Evolutionary conservation across 2,329 filamentous ascomycete species (phyloP).

Genomic region (Alternaria panax): DNA sequence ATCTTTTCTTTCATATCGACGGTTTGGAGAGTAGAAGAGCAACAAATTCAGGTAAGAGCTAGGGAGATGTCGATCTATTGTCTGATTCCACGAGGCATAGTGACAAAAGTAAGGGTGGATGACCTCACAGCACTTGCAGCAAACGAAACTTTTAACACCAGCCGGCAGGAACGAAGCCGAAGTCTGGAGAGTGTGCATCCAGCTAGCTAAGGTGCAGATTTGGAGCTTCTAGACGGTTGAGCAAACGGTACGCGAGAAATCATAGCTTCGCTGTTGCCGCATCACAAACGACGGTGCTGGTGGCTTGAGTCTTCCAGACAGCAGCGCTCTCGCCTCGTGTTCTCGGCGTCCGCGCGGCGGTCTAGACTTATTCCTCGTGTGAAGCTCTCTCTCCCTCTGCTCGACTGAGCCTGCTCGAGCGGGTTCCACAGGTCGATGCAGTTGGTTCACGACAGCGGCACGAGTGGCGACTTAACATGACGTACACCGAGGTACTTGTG

Average conservation of each 20-base stretch:
- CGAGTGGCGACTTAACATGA: conserved; percentile 25
- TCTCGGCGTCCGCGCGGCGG: neutral
- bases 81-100: neutral
- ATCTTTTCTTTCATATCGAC: conserved; percentile 26
- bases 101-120: conserved; percentile 12
- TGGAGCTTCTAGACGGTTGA: neutral
- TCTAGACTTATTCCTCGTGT: conserved; percentile 4
- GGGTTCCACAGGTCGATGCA: neutral
- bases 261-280: conserved; percentile 6
- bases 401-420: neutral
- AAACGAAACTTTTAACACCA: neutral
- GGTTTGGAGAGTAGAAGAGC: neutral
- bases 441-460: neutral
- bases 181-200: conserved; percentile 3
- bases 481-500: conserved; percentile 15
- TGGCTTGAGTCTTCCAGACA: conserved; percentile 4
- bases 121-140: conserved; percentile 9
- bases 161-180: neutral
- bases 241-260: neutral
- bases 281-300: neutral
- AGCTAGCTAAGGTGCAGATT: neutral
- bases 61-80: conserved; percentile 11
- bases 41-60: neutral
- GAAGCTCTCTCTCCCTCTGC: neutral
- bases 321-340: neutral